Evolutionary conservation across 2,329 filamentous ascomycete species (phyloP).

Genomic region (Diaporthe ampelina): DNA sequence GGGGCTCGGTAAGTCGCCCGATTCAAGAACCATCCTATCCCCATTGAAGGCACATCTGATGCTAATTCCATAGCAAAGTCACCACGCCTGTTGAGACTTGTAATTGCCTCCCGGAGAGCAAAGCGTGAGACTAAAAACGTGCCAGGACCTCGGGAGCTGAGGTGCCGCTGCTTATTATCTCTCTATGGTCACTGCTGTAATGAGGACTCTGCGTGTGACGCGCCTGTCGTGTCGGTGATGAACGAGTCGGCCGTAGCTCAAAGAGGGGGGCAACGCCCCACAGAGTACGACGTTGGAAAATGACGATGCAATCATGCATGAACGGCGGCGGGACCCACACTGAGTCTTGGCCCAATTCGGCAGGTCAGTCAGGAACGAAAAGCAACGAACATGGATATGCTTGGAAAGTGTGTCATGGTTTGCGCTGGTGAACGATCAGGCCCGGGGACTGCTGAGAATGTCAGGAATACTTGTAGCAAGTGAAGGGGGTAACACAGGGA

Average conservation of each 20-base stretch:
- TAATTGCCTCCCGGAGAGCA: no score
- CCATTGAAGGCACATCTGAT: not conserved
- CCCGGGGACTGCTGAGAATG: not conserved
- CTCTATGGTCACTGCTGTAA: not conserved
- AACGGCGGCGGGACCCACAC: constrained; percentile 12
- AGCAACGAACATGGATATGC: constrained; percentile 5
- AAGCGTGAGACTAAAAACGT: not conserved
- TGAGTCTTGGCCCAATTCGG: constrained; percentile 3
- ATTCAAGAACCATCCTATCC: not conserved
- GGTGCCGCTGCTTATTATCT: not conserved
- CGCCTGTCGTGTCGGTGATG: constrained; percentile 16
- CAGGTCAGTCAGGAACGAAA: constrained; percentile 14
- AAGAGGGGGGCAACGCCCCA: constrained; percentile 3
- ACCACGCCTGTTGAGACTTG: not conserved
- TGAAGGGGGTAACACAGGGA: no score
- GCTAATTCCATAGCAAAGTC: not conserved
- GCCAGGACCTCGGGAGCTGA: not conserved
- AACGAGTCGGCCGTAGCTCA: constrained; percentile 14
- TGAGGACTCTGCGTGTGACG: no score
- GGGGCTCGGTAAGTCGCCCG: constrained; percentile 10
- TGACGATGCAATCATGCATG: constrained; percentile 23
- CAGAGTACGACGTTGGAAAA: constrained; percentile 3
- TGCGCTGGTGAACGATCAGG: not conserved
- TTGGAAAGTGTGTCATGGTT: constrained; percentile 8
- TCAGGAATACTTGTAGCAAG: not conserved